Evolutionary conservation across 2,329 filamentous ascomycete species (phyloP).

Genomic region (Botrytis cinerea): DNA sequence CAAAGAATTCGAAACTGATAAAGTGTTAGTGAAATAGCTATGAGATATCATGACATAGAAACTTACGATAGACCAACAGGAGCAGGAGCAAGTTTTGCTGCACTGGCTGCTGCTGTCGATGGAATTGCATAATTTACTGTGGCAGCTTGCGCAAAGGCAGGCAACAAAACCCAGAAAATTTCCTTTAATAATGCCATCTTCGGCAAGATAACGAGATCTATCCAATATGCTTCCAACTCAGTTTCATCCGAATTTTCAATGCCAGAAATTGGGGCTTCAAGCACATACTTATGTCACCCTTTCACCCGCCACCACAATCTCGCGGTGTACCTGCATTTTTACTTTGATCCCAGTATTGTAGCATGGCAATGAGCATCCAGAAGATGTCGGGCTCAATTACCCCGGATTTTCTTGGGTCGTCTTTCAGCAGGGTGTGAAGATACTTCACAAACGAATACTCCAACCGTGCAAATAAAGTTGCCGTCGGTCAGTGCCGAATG

Average conservation of each 20-base stretch:
- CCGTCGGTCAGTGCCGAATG: background rate
- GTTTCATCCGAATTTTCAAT: background rate
- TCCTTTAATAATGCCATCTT: background rate
- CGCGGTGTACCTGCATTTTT: constrained; percentile 3
- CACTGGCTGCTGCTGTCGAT: constrained; percentile 29
- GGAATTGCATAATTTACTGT: constrained; percentile 34
- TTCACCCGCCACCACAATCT: background rate
- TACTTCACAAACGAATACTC: background rate
- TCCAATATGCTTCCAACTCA: background rate
- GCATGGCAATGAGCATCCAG: background rate
- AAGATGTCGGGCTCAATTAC: constrained; percentile 14
- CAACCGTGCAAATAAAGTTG: constrained; percentile 15
- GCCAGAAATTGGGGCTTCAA: background rate
- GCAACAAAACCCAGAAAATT: background rate
- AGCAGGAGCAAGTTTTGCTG: constrained; percentile 42
- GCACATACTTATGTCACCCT: constrained; percentile 4
- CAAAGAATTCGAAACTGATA: constrained; percentile 55
- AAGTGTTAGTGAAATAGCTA: background rate
- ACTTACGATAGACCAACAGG: constrained; percentile 51
- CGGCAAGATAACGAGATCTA: background rate
- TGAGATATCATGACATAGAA: background rate
- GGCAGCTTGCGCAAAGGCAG: constrained; percentile 8
- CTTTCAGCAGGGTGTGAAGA: background rate
- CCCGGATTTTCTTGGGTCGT: background rate
- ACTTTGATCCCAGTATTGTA: background rate